Evolutionary conservation across 306 rosid species (phyloP), one percentile per base, ranked within the genome.

Genomic region (Dryas drummondii): DNA sequence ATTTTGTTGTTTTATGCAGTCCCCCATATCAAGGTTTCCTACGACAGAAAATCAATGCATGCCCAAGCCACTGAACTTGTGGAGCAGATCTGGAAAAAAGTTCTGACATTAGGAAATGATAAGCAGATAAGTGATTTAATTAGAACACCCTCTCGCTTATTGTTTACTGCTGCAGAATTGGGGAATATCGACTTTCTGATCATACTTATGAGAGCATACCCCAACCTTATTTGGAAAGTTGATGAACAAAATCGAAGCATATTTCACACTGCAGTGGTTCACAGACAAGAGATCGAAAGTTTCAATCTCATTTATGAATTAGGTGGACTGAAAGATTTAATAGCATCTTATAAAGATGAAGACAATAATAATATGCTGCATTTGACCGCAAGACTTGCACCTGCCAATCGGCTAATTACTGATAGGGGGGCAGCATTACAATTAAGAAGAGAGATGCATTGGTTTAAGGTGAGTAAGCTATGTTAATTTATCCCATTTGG

Each of bases 101-200:
- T 66, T 45, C 52, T 45, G 32, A 45, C 50, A 3, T 45, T 16
- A 19, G 37, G 17, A 8, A 66, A 19, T 44, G 51, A 45, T 42
- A 0, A 6, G 3, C 19, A 66, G 32, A 47, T 66, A 1, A 12
- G 51, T 16, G 15, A 66, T 45, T 47, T 45, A 0, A 66, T 66
- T 45, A n/a, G 27, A 42, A n/a, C 2, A 19, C 70, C 54, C 7
- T 66, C 52, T 42, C 32, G 37, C 14, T 47, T 45, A 66, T 2
- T 66, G 27, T 66, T 66, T 14, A 47, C 27, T 66, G 70, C 54
- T 3, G 70, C 70, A 6, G 70, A 66, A 22, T 17, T 66, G 51
- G 70, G 50, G 4, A 66, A 66, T 32, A 5, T 42, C 2, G 70
- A 66, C 37, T 17, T 66, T 41, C 9, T 66, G 8, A 47, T 66